Conservation (phyloP, 129 eudicot genomes). For the Chrysanthemum makinoi region DNA sequence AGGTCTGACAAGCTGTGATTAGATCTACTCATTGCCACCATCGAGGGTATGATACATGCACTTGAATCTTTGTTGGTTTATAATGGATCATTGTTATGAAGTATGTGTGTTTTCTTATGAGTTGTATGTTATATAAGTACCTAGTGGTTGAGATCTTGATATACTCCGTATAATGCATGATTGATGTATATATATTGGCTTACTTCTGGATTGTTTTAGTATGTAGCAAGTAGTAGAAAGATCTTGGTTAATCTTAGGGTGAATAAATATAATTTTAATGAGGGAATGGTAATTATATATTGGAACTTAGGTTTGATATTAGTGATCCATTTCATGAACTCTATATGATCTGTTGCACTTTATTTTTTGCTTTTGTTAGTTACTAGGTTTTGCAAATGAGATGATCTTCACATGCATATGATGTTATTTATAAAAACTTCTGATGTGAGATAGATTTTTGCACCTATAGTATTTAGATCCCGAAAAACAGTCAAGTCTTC, state of each 20-base stretch:
- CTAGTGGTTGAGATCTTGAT: background rate
- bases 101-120: background rate
- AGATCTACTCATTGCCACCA: conserved; percentile 20
- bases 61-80: conserved; percentile 1
- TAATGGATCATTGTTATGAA: background rate
- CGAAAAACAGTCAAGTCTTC: too few relatives aligned
- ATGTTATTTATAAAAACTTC: too few relatives aligned
- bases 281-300: background rate
- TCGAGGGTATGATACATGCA: conserved; percentile 25
- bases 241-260: background rate
- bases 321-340: too few relatives aligned
- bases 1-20: conserved; percentile 16
- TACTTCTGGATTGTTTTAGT: background rate
- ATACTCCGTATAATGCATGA: background rate
- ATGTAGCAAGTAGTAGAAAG: background rate
- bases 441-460: too few relatives aligned
- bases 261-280: background rate
- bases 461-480: too few relatives aligned
- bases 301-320: background rate
- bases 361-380: too few relatives aligned
- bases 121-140: background rate
- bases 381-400: too few relatives aligned
- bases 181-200: background rate
- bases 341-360: too few relatives aligned
- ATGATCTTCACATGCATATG: too few relatives aligned